These are phyloP conservation scores for Eucalyptus marginata DNA, from an alignment of 345 rosid species.

Conservation along the genomic window DNA sequence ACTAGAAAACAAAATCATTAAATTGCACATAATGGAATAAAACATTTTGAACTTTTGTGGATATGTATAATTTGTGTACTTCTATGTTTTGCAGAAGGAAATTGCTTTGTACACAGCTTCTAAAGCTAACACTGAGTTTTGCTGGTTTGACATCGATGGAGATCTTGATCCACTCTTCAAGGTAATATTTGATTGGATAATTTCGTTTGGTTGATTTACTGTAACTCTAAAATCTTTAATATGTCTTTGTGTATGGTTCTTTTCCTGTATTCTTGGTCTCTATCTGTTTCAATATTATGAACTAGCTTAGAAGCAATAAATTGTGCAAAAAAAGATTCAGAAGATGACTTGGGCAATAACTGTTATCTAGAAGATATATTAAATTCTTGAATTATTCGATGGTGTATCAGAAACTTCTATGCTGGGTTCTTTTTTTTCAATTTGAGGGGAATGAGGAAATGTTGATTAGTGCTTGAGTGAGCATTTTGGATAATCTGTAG, in stretches of 20 bases:
- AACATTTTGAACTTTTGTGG: not conserved
- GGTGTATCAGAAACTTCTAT: not conserved
- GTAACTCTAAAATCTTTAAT: not conserved
- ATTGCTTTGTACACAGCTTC: constrained; percentile 91
- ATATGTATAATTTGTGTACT: not conserved
- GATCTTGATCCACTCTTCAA: constrained; percentile 92
- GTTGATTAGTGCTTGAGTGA: not conserved
- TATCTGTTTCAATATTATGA: not conserved
- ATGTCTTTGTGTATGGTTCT: not conserved
- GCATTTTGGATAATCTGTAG: not conserved
- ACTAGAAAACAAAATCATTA: not conserved
- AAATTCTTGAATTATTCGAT: not conserved
- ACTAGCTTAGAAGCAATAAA: not conserved
- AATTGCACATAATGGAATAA: not conserved
- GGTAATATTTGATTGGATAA: constrained; percentile 24
- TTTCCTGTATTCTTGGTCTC: not conserved
- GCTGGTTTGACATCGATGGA: constrained; percentile 90
- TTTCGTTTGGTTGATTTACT: not conserved
- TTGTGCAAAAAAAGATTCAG: not conserved
- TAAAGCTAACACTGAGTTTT: constrained; percentile 61
- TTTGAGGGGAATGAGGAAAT: not conserved
- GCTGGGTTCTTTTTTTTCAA: not conserved
- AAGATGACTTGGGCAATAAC: not conserved
- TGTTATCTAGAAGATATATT: not conserved
- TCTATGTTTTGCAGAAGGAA: constrained; percentile 66